A percentile compares a stretch with the other conserved stretches of the same genome.
Evolutionary conservation across 73 alveolate species (phyloP).

Genomic region (Symbiodinium pilosum): DNA sequence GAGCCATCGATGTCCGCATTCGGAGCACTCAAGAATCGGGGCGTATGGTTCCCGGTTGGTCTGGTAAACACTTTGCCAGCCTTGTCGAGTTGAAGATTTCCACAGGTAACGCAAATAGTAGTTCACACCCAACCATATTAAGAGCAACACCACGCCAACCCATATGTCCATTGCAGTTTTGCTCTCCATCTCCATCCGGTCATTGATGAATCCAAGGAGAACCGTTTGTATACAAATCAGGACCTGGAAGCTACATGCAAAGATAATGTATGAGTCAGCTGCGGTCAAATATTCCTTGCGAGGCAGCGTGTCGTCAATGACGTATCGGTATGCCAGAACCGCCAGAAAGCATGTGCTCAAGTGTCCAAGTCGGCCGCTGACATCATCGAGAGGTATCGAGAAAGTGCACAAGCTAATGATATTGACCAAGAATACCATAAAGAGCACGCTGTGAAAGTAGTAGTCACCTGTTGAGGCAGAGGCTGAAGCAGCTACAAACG

Average conservation of each 20-base stretch:
- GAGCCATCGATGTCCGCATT: neutral
- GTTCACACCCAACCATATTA: neutral
- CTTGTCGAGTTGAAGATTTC: neutral
- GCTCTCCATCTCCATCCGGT: neutral
- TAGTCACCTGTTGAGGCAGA: neutral
- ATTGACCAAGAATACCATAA: conserved; percentile 9
- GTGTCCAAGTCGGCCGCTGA: conserved; percentile 12
- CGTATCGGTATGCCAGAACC: neutral
- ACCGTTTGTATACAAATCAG: neutral
- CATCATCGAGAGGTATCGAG: neutral
- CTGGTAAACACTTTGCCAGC: neutral
- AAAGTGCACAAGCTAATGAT: conserved; percentile 3
- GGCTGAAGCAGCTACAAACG: too few relatives aligned
- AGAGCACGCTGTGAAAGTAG: conserved; percentile 20
- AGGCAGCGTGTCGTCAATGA: neutral
- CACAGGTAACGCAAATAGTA: neutral
- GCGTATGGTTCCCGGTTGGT: neutral
- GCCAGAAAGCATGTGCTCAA: neutral
- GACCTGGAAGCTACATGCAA: neutral
- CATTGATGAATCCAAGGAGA: neutral
- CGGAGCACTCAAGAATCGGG: neutral
- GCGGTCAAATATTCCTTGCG: neutral
- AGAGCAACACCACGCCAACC: neutral
- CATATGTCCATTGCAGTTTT: neutral
- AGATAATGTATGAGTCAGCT: neutral